Percentiles rank a stretch among this genome's conserved stretches.
phyloP scores from a whole-genome alignment of 2,329 filamentous ascomycete species.

The Xylariaceae sp. region DNA sequence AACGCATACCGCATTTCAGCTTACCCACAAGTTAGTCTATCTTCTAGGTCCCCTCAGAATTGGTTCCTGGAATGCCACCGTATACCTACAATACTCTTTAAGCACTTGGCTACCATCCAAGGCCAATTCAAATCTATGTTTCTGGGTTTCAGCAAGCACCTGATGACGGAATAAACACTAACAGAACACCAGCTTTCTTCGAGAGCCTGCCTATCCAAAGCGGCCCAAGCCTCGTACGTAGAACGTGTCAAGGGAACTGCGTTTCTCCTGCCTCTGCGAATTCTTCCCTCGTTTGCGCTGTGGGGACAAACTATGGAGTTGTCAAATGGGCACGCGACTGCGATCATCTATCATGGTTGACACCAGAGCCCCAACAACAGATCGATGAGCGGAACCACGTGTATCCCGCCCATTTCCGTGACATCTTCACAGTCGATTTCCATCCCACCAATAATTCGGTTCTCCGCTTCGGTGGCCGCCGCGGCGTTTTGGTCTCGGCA shows the following conservation, averaged over 20 bases:
- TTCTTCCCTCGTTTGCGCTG: slow-evolving; percentile 42
- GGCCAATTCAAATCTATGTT: no score
- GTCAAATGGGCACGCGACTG: slow-evolving; percentile 33
- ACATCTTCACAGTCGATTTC: slow-evolving; percentile 52
- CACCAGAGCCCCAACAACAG: slow-evolving; percentile 11
- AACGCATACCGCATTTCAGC: slow-evolving; percentile 37
- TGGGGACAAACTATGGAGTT: slow-evolving; percentile 50
- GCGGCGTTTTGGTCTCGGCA: slow-evolving; percentile 43
- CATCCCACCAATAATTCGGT: slow-evolving; percentile 42
- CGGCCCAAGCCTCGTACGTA: slow-evolving; percentile 15
- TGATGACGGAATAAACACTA: no score
- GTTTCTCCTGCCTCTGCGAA: slow-evolving; percentile 38
- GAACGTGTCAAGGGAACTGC: slow-evolving; percentile 38
- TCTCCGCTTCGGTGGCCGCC: slow-evolving; percentile 51
- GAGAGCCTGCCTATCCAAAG: slow-evolving; percentile 3
- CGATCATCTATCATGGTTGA: slow-evolving; percentile 36
- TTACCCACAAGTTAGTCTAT: slow-evolving; percentile 24
- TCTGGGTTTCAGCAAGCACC: no score
- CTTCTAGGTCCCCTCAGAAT: background rate
- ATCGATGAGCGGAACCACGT: no score
- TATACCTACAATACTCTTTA: background rate
- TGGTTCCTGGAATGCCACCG: background rate
- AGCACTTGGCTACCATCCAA: no score
- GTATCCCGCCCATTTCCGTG: slow-evolving; percentile 20
- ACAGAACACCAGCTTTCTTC: background rate